phyloP scores from a whole-genome alignment of 768 basidiomycete genomes.

The Amanita rubescens region DNA sequence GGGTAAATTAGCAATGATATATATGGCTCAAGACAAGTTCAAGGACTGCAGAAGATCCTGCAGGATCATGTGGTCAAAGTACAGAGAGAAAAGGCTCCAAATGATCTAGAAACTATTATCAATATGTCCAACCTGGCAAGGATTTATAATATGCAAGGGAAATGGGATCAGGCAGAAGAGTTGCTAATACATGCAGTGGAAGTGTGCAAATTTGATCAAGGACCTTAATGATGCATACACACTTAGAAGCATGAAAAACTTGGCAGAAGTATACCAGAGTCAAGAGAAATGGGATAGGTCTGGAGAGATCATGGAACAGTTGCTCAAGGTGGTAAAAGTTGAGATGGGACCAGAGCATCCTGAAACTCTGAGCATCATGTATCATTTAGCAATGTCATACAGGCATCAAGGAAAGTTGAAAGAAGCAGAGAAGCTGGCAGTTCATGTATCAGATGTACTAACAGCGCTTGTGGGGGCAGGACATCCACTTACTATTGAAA shows the following conservation, averaged over 20 bases:
- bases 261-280: not conserved
- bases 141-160: not conserved
- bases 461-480: not conserved
- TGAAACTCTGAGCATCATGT: not conserved
- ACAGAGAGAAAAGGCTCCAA: not conserved
- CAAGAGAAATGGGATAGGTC: not conserved
- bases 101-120: not conserved
- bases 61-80: not conserved
- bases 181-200: not conserved
- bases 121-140: not conserved
- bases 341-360: conserved; percentile 5
- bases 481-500: not conserved
- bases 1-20: not conserved
- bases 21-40: not conserved
- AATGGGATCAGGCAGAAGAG: not conserved
- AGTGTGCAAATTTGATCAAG: not conserved
- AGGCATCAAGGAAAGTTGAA: not conserved
- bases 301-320: not conserved
- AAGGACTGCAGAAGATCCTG: not conserved
- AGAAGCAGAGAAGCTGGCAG: not conserved
- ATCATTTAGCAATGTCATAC: not conserved
- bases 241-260: not conserved
- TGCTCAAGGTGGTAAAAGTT: not conserved
- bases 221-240: not conserved
- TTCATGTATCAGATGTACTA: not conserved